Evolutionary conservation across 1,284 basidiomycete species (phyloP).

Genomic region (Microbotryomycetes sp.): DNA sequence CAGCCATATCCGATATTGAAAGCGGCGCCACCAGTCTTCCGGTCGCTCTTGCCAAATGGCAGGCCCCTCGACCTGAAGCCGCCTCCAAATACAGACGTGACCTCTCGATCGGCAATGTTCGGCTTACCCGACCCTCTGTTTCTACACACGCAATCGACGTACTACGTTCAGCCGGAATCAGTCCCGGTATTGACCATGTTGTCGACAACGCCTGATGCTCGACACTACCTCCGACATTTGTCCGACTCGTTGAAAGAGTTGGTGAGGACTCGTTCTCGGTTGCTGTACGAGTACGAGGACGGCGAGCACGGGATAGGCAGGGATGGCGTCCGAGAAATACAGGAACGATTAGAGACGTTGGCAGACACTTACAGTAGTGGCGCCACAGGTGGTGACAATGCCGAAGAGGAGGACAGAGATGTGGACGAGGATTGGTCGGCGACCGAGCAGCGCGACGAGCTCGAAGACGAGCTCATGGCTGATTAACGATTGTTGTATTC

Average conservation of each 20-base stretch:
- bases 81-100: slow-evolving; percentile 5
- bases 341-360: slow-evolving; percentile 24
- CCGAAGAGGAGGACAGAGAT: slow-evolving; percentile 2
- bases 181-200: slow-evolving; percentile 25
- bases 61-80: slow-evolving; percentile 13
- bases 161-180: slow-evolving; percentile 4
- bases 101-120: slow-evolving; percentile 9
- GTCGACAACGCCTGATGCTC: slow-evolving; percentile 12
- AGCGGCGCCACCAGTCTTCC: slow-evolving; percentile 12
- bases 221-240: slow-evolving; percentile 7
- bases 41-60: slow-evolving; percentile 20
- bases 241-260: slow-evolving; percentile 9
- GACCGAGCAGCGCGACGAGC: slow-evolving; percentile 1
- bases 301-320: slow-evolving; percentile 22
- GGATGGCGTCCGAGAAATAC: slow-evolving; percentile 18
- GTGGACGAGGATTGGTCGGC: neutral
- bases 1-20: slow-evolving; percentile 18
- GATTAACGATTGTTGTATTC: no score
- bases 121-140: slow-evolving; percentile 12
- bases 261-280: neutral
- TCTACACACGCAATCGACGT: neutral
- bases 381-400: neutral
- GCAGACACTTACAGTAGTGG: slow-evolving; percentile 3
- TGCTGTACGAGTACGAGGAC: slow-evolving; percentile 19
- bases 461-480: neutral